A percentile compares a stretch with the other conserved stretches of the same genome.
phyloP scores from a whole-genome alignment of 495 filamentous ascomycete species.

The Podospora tetraspora region DNA sequence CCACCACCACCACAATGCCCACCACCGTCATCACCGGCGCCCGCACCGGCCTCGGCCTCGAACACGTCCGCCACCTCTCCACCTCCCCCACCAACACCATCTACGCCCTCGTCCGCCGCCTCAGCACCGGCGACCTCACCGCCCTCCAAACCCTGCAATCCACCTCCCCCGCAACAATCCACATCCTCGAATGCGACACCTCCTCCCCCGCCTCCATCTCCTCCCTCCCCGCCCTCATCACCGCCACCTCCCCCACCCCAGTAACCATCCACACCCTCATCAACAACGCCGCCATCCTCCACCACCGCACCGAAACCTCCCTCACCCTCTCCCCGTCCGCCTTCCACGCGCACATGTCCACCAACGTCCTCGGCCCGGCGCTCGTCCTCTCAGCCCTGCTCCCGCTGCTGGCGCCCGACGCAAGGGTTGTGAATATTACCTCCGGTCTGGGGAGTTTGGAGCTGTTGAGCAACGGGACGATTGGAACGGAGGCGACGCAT shows the following conservation, averaged over 20 bases:
- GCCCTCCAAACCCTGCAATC: conserved; percentile 21
- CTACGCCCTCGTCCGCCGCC: conserved; percentile 41
- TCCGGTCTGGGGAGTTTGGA: neutral
- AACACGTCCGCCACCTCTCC: conserved; percentile 47
- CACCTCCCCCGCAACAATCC: conserved; percentile 12
- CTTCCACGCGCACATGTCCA: conserved; percentile 23
- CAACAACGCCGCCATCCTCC: conserved; percentile 38
- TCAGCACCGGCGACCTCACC: conserved; percentile 22
- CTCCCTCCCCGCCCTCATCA: conserved; percentile 22
- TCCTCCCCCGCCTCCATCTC: conserved; percentile 29
- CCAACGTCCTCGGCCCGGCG: conserved; percentile 37
- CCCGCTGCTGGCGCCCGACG: neutral
- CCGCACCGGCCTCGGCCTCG: conserved; percentile 48
- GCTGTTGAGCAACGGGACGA: neutral
- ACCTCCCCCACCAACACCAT: conserved; percentile 37
- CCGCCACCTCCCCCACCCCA: conserved; percentile 11
- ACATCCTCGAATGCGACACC: conserved; percentile 41
- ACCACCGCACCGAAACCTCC: conserved; percentile 21
- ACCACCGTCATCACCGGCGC: conserved; percentile 48
- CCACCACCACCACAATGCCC: conserved; percentile 35
- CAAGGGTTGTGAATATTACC: neutral
- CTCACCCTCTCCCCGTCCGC: conserved; percentile 24
- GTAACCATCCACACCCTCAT: conserved; percentile 33
- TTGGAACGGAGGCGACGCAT: conserved; percentile 16
- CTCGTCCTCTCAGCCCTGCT: conserved; percentile 21